Conservation (phyloP, 202 grass and related monocot species). For the Schoenoplectus triqueter region DNA sequence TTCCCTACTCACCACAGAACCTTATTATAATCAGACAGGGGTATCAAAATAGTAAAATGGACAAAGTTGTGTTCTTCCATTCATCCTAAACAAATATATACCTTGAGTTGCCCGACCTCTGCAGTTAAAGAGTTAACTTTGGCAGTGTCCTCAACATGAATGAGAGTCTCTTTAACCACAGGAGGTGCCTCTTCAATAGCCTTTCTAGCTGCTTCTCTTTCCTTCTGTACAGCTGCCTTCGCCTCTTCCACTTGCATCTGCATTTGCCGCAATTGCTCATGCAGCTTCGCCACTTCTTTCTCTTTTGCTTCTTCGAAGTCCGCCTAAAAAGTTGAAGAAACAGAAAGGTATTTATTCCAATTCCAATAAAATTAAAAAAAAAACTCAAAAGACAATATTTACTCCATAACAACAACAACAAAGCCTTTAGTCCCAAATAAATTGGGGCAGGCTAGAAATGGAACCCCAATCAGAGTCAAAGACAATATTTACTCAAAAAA, state of each 20-base stretch:
- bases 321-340: slow-evolving; percentile 54
- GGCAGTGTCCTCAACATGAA: slow-evolving; percentile 82
- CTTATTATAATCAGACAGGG: slow-evolving; percentile 17
- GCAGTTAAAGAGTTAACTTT: slow-evolving; percentile 73
- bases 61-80: neutral
- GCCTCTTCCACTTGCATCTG: slow-evolving; percentile 89
- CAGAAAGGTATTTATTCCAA: slow-evolving; percentile 38
- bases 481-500: neutral
- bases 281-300: slow-evolving; percentile 82
- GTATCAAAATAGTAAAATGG: slow-evolving; percentile 6
- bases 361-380: slow-evolving; percentile 35
- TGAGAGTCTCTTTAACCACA: slow-evolving; percentile 89
- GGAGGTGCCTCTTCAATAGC: slow-evolving; percentile 97
- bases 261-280: slow-evolving; percentile 71
- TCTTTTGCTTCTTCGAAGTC: slow-evolving; percentile 92
- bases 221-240: slow-evolving; percentile 60
- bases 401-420: neutral
- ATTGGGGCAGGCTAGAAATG: too few species aligned
- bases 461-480: neutral
- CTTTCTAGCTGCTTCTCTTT: slow-evolving; percentile 94
- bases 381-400: neutral
- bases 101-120: slow-evolving; percentile 81
- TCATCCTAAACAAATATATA: slow-evolving; percentile 31
- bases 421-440: too few species aligned
- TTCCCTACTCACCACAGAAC: neutral